These are phyloP conservation scores for Agaricus subrufescens DNA, from an alignment of 768 basidiomycete species.

Conservation along the genomic window DNA sequence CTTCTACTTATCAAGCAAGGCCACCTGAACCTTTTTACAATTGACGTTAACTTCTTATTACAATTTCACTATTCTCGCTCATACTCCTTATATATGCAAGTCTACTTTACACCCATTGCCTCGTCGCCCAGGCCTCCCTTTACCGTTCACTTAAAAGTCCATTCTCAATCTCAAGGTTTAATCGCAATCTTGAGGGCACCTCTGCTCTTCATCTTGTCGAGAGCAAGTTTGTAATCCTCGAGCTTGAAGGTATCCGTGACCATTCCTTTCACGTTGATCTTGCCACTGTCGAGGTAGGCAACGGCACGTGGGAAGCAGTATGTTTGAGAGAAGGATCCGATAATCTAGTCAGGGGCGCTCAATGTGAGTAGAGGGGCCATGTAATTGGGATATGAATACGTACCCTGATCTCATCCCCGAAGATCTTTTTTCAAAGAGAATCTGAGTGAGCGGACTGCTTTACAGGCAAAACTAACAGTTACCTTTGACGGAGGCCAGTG, in stretches of 20 bases:
- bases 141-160: no score
- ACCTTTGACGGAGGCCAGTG: slow-evolving; percentile 87
- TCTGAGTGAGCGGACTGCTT: background rate
- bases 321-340: slow-evolving; percentile 87
- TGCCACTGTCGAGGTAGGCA: slow-evolving; percentile 83
- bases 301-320: slow-evolving; percentile 90
- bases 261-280: slow-evolving; percentile 79
- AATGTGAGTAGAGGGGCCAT: background rate
- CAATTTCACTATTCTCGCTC: no score
- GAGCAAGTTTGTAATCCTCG: slow-evolving; percentile 63
- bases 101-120: no score
- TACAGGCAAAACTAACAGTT: slow-evolving; percentile 27
- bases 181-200: slow-evolving; percentile 59
- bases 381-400: background rate
- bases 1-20: no score
- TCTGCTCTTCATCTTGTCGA: slow-evolving; percentile 69
- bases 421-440: slow-evolving; percentile 41
- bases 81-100: no score
- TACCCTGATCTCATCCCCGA: slow-evolving; percentile 55
- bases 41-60: no score
- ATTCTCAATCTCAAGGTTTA: slow-evolving; percentile 35
- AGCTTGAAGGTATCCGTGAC: slow-evolving; percentile 59
- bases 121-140: background rate
- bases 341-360: slow-evolving; percentile 47
- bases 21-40: no score